Base-by-base conservation (phyloP, 176 grass and related monocot genomes). In the Hyparrhenia diplandra region DNA sequence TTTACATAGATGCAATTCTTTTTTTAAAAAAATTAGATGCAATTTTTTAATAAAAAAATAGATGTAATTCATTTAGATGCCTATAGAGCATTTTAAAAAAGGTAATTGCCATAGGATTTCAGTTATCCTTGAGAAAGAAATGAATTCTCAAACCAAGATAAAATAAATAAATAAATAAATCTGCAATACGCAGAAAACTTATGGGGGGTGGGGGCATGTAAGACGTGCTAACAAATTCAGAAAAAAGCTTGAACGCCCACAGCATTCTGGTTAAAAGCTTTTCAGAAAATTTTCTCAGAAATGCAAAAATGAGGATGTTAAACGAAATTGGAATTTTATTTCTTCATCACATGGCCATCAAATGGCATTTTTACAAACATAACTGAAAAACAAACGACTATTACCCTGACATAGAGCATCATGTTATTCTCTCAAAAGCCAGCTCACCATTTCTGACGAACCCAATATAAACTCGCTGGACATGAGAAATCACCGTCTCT, bases 391-490 rank as follows among this genome's bases (percentile, higher is more conserved):
- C 12, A 27, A 40, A 28, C 13, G 0, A 77, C 5, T 74, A 29
- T 41, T 28, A 3, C 42, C 13, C 74, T 11, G n/a, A 28, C 20
- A 75, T 16, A 8, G 39, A 18, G 61, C 17, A 43, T 61, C 16
- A 43, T 12, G 6, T 41, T 77, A 76, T 84, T 20, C 45, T 57
- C 4, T 84, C 82, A n/a, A 34, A 40, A 78, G 75, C 74, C 0
- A 85, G 24, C n/a, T 85, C 75, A 14, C 75, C 54, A 36, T 85
- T 85, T 77, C 52, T 85, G 40, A 85, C 17, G 30, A 68, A 78
- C 11, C 75, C 83, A 9, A 78, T 55, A 36, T 71, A 78, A 17
- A 85, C 83, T 51, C 75, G 32, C 55, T 78, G 75, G 17, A 85
- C 75, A 62, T 78, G 83, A 39, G 83, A 78, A 71, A 85, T 78